Base-by-base conservation (phyloP, 1,139 yeast species). In the Yamadazyma mexicana region DNA sequence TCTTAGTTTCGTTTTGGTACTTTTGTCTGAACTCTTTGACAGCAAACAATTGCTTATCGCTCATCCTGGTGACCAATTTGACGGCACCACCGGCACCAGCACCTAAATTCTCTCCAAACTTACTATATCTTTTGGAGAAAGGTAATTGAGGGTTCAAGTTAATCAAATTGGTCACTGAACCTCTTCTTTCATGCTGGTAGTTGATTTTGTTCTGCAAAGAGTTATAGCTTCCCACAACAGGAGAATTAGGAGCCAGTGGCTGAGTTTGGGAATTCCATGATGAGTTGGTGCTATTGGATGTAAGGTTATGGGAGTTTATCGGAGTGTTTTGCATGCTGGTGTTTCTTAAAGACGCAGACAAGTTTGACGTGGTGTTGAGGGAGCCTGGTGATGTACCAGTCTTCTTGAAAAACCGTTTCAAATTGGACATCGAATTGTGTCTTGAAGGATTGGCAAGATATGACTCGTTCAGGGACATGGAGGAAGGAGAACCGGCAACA, bases 11-110 rank as follows among this genome's bases (percentile, higher is more conserved):
- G 54, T 77, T 80, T 40, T 82, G 79, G 50, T 84, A 81, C 55
- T 87, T 80, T 26, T 86, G 75, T 48, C 96, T 77, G 61, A 89
- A 91, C 61, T 89, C 96, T 61, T 91, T 91, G 28, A 91, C 97
- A 0, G 98, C 98, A 71, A 87, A 89, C 2, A 84, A 75, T 46
- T 75, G 75, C 42, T 78, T 79, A 61, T 89, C 96, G 18, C 76
- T 61, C 33, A 78, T 68, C 52, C 96, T 70, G 31, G 76, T 81
- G 24, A 88, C 83, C 39, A 91, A 68, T 52, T 83, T 79, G 26
- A 91, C 98, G 3, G 92, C 77, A 4, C 98, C 98, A 31, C 98
- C 98, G 2, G 97, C 97, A 43, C 98, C 98, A 9, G 95, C 95
- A 35, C 98, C 98, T 33, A 91, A 71, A 42, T 80, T 85, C 54